Percentiles rank a stretch among this genome's conserved stretches.
Conservation (phyloP, 2,329 filamentous ascomycete genomes). For the Colletotrichum ledebouriae region DNA sequence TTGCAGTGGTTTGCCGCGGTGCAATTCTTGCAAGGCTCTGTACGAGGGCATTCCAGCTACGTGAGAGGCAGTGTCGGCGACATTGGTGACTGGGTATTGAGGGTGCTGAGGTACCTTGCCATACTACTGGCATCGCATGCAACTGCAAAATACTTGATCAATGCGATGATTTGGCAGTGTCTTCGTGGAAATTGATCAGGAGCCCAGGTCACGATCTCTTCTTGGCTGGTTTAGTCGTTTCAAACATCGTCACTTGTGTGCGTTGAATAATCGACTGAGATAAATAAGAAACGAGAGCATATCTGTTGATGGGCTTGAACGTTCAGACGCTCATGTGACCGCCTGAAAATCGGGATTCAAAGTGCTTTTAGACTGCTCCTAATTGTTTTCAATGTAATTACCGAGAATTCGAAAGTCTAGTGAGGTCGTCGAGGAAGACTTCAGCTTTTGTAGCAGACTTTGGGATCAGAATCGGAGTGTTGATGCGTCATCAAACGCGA, state of each 20-base stretch:
- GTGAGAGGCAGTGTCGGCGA: not conserved
- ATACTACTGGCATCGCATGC: conserved; percentile 6
- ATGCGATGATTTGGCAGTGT: no score
- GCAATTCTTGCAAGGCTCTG: conserved; percentile 41
- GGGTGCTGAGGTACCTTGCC: not conserved
- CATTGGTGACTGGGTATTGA: not conserved
- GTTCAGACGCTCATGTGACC: no score
- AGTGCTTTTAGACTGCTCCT: no score
- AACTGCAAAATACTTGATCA: not conserved
- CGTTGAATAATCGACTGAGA: not conserved
- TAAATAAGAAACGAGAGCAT: no score
- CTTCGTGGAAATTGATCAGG: rapidly evolving
- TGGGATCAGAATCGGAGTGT: no score
- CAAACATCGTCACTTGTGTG: not conserved
- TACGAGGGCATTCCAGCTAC: conserved; percentile 42
- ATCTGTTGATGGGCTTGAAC: no score
- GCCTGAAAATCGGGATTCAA: no score
- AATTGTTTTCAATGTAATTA: no score
- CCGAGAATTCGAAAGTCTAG: no score
- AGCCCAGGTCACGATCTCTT: not conserved
- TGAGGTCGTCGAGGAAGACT: no score
- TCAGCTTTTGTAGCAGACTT: no score
- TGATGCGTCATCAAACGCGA: no score
- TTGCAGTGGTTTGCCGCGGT: conserved; percentile 22
- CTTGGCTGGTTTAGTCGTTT: conserved; percentile 3